Conservation (phyloP, 225 moss, liverwort and hornwort species). For the Pseudoscleropodium purum region DNA sequence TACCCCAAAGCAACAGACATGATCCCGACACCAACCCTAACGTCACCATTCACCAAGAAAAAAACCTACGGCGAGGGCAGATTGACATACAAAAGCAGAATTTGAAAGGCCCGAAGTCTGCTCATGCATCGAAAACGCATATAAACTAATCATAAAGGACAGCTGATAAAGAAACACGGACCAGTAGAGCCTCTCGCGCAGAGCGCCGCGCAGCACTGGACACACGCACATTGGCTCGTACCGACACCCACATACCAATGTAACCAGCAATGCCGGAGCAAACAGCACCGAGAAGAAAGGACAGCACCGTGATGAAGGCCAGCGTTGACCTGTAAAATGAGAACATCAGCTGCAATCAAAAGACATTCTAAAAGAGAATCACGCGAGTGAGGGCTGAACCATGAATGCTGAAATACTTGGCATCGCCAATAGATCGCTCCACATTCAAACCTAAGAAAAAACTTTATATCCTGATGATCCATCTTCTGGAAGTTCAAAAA, state of each 20-base stretch:
- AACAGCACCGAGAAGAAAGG: constrained; percentile 88
- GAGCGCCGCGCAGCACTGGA: constrained; percentile 91
- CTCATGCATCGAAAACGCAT: background rate
- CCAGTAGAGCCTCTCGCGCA: constrained; percentile 87
- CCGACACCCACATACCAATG: constrained; percentile 99
- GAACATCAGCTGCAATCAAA: background rate
- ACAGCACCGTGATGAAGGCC: constrained; percentile 83
- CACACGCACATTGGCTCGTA: constrained; percentile 96
- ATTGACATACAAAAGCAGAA: background rate
- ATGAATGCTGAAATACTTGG: background rate
- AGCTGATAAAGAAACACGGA: constrained; percentile 9
- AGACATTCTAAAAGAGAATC: background rate
- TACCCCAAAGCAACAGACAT: background rate
- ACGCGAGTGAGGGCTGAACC: background rate
- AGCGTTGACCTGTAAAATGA: constrained; percentile 50
- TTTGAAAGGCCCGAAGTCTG: background rate
- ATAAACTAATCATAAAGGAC: background rate
- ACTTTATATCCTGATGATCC: background rate
- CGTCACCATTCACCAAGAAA: background rate
- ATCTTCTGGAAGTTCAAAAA: background rate
- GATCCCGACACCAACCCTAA: background rate
- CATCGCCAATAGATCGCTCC: background rate
- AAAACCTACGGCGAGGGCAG: background rate
- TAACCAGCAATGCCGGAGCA: constrained; percentile 96
- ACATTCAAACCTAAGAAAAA: background rate